Evolutionary conservation across 1,139 yeast genomes (phyloP).

Genomic region (Hyphopichia pseudoburtonii): DNA sequence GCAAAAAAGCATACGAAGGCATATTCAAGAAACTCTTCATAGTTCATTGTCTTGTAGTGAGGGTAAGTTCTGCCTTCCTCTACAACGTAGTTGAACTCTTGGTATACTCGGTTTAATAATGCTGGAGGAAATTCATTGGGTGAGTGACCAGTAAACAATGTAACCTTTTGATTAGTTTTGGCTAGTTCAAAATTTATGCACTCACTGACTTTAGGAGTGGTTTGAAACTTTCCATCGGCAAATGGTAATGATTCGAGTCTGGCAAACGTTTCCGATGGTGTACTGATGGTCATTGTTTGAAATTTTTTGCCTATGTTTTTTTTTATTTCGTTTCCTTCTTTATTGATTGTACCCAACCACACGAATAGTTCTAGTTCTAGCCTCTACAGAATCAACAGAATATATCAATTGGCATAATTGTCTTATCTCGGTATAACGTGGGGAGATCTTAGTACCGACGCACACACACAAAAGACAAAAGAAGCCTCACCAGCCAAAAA

Average conservation of each 20-base stretch:
- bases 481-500: too few species aligned
- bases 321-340: too few species aligned
- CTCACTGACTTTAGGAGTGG: constrained; percentile 22
- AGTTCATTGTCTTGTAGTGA: constrained; percentile 24
- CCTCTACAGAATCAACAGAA: too few species aligned
- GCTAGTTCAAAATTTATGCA: constrained; percentile 28
- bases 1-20: constrained; percentile 50
- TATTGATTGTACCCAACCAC: too few species aligned
- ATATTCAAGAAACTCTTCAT: constrained; percentile 35
- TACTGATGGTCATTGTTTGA: not conserved
- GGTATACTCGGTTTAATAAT: constrained; percentile 31
- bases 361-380: too few species aligned
- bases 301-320: too few species aligned
- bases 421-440: too few species aligned
- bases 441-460: too few species aligned
- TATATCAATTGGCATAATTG: too few species aligned
- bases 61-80: constrained; percentile 56
- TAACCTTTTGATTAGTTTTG: constrained; percentile 31
- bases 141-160: constrained; percentile 35
- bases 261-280: not conserved
- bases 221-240: constrained; percentile 27
- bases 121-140: constrained; percentile 31
- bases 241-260: constrained; percentile 26
- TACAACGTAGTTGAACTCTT: constrained; percentile 45
- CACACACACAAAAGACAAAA: too few species aligned